Base-by-base conservation (phyloP, 306 rosid genomes). In the Pyrus pyrifolia region DNA sequence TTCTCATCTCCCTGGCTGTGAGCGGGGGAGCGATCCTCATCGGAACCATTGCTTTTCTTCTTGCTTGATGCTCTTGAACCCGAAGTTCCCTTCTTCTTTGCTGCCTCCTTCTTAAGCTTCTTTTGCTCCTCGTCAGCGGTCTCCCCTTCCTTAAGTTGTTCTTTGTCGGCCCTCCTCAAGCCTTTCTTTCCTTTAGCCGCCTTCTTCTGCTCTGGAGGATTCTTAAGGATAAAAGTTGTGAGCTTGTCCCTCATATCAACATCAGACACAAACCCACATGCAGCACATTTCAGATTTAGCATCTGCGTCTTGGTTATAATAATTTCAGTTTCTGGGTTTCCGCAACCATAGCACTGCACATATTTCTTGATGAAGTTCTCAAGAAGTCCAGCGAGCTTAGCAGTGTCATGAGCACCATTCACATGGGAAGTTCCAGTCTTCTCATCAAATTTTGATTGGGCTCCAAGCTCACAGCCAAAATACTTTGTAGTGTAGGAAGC, bases 381-480 rank as follows among this genome's bases (percentile, higher is more conserved):
- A 10, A 91, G 97, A 73, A 89, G 88, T 33, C 87, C 95, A 11
- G 97, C 97, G 69, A 91, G 91, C 74, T 89, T 91, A 4, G 88
- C 65, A 67, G 95, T 91, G n/a, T 89, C 97, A 49, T 89, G 97
- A 3, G 95, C 82, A 7, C 97, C 97, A 81, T 91, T 91, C 18
- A 91, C 93, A 31, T 85, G 89, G 40, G 95, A 84, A 49, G 87
- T 85, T 30, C 95, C 97, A 17, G 87, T 88, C 76, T 89, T 91
- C 85, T 88, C 97, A 71, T 89, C 97, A 45, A 91, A 91, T 66
- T 91, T 91, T 15, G 95, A 89, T 27, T 89, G 97, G 31, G 97
- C 97, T 29, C 95, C 95, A 81, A 91, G 97, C 79, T 89, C 97
- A 78, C 95, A 89, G 29, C 97, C 95, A 75, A 91, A 89, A 79